Conservation (phyloP, 2,329 filamentous ascomycete genomes). For the Ascochyta viciae-villosae region DNA sequence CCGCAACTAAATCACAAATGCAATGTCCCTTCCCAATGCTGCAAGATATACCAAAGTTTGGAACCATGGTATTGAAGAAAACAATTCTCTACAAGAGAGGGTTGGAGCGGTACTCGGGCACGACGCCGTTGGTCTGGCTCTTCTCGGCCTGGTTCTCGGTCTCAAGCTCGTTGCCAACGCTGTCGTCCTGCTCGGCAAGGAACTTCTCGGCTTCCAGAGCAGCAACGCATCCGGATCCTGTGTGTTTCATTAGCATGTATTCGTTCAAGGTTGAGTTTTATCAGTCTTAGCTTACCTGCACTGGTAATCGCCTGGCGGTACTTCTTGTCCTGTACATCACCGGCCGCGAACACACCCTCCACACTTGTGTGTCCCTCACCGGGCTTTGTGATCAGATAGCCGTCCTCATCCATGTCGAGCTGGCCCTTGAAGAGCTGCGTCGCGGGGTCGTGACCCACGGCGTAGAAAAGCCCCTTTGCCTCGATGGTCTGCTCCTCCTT, state of each 20-base stretch:
- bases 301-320: conserved; percentile 98
- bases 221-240: conserved; percentile 92
- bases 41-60: conserved; percentile 12
- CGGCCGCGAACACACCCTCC: conserved; percentile 92
- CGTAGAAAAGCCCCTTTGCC: conserved; percentile 95
- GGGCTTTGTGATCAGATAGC: conserved; percentile 87
- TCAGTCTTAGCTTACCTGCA: conserved; percentile 70
- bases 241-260: conserved; percentile 23
- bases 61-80: conserved; percentile 1
- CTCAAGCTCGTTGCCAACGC: conserved; percentile 55
- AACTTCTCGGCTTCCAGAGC: conserved; percentile 96
- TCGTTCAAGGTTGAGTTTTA: neutral
- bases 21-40: conserved; percentile 19
- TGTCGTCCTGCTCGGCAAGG: conserved; percentile 76
- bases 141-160: conserved; percentile 59
- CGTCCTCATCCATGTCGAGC: conserved; percentile 85
- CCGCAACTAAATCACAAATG: conserved; percentile 5
- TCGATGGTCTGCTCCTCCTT: conserved; percentile 83
- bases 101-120: conserved; percentile 69
- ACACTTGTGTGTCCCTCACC: conserved; percentile 88
- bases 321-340: conserved; percentile 97
- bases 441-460: conserved; percentile 94
- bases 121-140: conserved; percentile 60
- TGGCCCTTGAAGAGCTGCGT: conserved; percentile 90
- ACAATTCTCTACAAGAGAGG: conserved; percentile 61